A percentile compares a stretch with the other conserved stretches of the same genome.
Evolutionary conservation across 257 asterid species (phyloP).

Genomic region (Jasminum sambac): DNA sequence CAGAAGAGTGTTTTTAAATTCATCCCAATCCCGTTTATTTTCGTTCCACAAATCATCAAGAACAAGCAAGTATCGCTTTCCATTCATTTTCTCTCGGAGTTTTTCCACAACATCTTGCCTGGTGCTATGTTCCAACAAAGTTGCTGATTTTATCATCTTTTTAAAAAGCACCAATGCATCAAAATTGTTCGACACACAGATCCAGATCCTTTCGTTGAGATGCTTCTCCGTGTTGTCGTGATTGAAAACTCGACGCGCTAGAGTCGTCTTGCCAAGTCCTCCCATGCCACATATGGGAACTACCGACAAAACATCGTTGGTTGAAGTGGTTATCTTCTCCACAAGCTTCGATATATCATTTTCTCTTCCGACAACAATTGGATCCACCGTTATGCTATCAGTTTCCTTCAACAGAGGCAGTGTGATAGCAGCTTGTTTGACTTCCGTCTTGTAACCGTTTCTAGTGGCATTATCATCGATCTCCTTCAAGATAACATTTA

Average conservation of each 20-base stretch:
- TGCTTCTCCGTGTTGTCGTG: not conserved
- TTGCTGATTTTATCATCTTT: not conserved
- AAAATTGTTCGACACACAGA: not conserved
- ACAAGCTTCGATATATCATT: slow-evolving; percentile 6
- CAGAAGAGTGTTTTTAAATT: not conserved
- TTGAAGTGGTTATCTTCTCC: not conserved
- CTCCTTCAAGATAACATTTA: too few relatives aligned
- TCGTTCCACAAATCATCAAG: slow-evolving; percentile 25
- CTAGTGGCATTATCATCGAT: too few relatives aligned
- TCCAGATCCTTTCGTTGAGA: not conserved
- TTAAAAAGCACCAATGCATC: not conserved
- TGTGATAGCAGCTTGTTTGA: not conserved
- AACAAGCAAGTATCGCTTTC: slow-evolving; percentile 9
- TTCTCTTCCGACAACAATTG: slow-evolving; percentile 23
- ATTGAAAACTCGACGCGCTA: not conserved
- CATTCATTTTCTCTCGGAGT: not conserved
- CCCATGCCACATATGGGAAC: not conserved
- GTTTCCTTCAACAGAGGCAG: slow-evolving; percentile 6
- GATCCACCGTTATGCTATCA: slow-evolving; percentile 9
- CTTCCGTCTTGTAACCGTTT: too few relatives aligned
- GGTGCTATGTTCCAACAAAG: not conserved
- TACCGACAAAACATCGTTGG: slow-evolving; percentile 11
- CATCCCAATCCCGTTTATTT: slow-evolving; percentile 2
- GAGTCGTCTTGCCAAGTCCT: not conserved
- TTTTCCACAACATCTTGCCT: not conserved